These are phyloP conservation scores for Phytophthora constricta DNA, from an alignment of 352 stramenopile species.

Conservation along the genomic window DNA sequence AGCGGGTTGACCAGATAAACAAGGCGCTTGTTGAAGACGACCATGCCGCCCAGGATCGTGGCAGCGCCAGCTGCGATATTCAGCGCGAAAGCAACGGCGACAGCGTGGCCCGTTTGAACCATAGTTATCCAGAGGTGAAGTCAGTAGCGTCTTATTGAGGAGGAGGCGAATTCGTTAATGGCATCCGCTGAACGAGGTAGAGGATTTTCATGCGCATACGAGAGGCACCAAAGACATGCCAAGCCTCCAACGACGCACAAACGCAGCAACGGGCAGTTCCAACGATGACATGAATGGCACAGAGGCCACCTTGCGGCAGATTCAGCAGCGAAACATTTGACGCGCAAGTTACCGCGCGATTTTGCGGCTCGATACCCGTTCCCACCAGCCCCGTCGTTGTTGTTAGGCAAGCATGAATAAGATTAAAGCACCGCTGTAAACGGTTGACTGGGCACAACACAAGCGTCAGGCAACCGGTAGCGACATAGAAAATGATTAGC, in stretches of 20 bases:
- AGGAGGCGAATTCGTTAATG: conserved; percentile 22
- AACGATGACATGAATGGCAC: conserved; percentile 14
- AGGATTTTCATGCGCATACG: neutral
- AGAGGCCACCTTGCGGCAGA: neutral
- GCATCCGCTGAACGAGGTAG: neutral
- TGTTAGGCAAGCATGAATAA: neutral
- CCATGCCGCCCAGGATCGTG: no score
- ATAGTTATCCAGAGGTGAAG: no score
- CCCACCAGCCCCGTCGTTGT: no score
- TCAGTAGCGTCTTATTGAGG: neutral
- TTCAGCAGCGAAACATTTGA: conserved; percentile 1
- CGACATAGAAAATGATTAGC: neutral
- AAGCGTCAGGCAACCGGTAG: neutral
- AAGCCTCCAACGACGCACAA: conserved; percentile 10
- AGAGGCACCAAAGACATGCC: conserved; percentile 22
- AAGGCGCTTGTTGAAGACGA: no score
- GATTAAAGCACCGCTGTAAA: no score
- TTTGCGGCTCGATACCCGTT: no score
- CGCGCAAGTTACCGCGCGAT: neutral
- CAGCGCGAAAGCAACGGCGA: no score
- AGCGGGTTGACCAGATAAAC: no score
- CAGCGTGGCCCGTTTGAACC: no score
- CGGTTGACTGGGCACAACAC: neutral
- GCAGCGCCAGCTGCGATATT: no score
- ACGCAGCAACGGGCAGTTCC: no score